Conservation (phyloP, 257 asterid genomes). For the Forsythia viridissima region DNA sequence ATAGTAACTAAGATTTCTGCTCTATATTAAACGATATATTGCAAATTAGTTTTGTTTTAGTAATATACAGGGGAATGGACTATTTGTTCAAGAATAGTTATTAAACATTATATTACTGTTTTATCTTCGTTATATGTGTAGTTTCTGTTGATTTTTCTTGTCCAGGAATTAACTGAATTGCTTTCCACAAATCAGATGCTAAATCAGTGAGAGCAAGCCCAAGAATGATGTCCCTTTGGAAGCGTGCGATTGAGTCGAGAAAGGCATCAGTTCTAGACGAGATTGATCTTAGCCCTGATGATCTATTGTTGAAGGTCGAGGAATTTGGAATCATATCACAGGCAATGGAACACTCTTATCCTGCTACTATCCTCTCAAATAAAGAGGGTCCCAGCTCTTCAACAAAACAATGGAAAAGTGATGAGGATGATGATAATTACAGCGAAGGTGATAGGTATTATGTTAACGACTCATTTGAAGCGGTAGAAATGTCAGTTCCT, state of each 20-base stretch:
- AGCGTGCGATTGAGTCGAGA: slow-evolving; percentile 65
- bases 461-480: slow-evolving; percentile 48
- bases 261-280: slow-evolving; percentile 68
- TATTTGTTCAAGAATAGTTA: background rate
- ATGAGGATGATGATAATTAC: slow-evolving; percentile 22
- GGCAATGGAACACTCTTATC: slow-evolving; percentile 72
- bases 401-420: slow-evolving; percentile 3
- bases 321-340: slow-evolving; percentile 65
- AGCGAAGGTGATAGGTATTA: slow-evolving; percentile 31
- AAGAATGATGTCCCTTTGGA: slow-evolving; percentile 78
- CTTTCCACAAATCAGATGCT: slow-evolving; percentile 25
- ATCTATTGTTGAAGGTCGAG: slow-evolving; percentile 73
- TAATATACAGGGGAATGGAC: background rate
- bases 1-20: background rate
- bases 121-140: background rate
- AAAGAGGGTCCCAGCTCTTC: slow-evolving; percentile 17
- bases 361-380: slow-evolving; percentile 51
- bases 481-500: slow-evolving; percentile 46
- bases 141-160: background rate
- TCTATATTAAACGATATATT: background rate
- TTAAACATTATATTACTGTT: background rate
- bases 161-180: slow-evolving; percentile 20
- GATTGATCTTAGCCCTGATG: slow-evolving; percentile 64
- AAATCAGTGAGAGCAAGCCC: slow-evolving; percentile 53
- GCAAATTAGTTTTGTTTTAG: background rate